These are phyloP conservation scores for Tarenaya hassleriana DNA, from an alignment of 345 rosid genomes.

Conservation along the genomic window DNA sequence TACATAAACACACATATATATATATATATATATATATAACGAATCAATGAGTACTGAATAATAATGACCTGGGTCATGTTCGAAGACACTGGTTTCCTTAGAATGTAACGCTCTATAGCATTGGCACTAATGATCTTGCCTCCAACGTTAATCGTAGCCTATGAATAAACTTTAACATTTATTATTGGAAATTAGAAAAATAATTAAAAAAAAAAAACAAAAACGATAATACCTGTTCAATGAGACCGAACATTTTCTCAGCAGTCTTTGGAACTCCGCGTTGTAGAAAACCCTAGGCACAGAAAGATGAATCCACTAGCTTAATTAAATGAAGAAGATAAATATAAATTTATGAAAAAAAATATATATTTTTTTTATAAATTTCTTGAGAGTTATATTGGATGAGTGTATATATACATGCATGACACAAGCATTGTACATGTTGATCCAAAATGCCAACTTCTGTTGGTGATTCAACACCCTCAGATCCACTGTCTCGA, in stretches of 20 bases:
- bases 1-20: no score
- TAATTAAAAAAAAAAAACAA: background rate
- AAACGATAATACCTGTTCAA: constrained; percentile 37
- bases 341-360: background rate
- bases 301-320: background rate
- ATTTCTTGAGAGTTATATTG: background rate
- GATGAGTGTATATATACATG: constrained; percentile 46
- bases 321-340: background rate
- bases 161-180: constrained; percentile 21
- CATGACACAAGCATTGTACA: constrained; percentile 96
- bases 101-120: constrained; percentile 71
- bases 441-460: constrained; percentile 97
- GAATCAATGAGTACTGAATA: background rate
- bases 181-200: background rate
- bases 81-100: constrained; percentile 51
- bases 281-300: constrained; percentile 72
- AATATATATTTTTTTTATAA: background rate
- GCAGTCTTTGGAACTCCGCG: constrained; percentile 75
- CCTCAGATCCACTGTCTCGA: constrained; percentile 61
- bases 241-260: constrained; percentile 56
- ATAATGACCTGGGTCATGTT: constrained; percentile 38
- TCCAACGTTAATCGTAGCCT: constrained; percentile 80
- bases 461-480: constrained; percentile 66
- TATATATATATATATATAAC: no score
- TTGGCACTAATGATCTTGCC: constrained; percentile 77